phyloP scores from a whole-genome alignment of 805 yeast genomes.

The Candida silvatica region DNA sequence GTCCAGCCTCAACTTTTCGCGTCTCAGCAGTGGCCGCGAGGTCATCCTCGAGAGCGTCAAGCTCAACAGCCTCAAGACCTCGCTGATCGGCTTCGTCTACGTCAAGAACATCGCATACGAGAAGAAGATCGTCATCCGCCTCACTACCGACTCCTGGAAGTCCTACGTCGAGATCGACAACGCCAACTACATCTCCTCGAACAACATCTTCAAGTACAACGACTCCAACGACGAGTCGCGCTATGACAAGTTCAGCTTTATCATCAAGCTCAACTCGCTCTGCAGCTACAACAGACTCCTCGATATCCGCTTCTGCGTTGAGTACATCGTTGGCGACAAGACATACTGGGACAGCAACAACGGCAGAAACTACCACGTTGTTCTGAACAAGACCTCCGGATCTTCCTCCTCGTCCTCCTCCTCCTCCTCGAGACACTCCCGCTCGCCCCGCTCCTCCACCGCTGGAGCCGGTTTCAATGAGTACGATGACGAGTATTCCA shows the following conservation, averaged over 20 bases:
- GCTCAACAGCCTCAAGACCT: constrained; percentile 31
- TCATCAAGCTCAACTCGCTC: constrained; percentile 31
- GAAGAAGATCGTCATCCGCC: constrained; percentile 33
- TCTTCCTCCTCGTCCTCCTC: not conserved
- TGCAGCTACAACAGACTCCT: constrained; percentile 16
- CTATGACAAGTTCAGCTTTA: constrained; percentile 40
- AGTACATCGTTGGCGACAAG: constrained; percentile 25
- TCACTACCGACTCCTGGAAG: constrained; percentile 43
- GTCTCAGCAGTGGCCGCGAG: constrained; percentile 21
- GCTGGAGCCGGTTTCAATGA: not conserved
- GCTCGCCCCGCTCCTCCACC: not conserved
- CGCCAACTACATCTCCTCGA: constrained; percentile 28
- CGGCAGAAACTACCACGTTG: constrained; percentile 28
- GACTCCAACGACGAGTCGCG: constrained; percentile 12
- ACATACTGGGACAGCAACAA: constrained; percentile 34
- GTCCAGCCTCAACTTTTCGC: constrained; percentile 21
- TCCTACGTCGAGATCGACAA: constrained; percentile 22
- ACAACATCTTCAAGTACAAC: constrained; percentile 32
- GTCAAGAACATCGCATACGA: constrained; percentile 31
- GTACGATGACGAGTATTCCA: not conserved
- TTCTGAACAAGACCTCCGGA: constrained; percentile 18
- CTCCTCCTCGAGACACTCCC: not conserved
- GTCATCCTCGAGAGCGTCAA: constrained; percentile 29
- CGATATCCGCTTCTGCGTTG: constrained; percentile 31
- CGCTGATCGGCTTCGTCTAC: constrained; percentile 31